phyloP scores from a whole-genome alignment of 768 basidiomycete genomes.

The Clathrus columnatus region DNA sequence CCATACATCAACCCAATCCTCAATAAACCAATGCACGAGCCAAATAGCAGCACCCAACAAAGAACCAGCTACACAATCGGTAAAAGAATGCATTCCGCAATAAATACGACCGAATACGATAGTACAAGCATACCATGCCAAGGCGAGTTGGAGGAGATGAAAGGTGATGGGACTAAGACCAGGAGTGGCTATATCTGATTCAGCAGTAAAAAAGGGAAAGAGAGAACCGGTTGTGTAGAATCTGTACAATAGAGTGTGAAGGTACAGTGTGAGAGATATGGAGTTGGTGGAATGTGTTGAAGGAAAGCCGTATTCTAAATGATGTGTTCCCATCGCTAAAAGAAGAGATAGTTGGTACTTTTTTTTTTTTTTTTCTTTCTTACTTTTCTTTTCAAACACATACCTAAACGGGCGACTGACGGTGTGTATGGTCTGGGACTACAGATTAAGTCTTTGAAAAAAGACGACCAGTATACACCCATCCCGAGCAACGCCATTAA shows the following conservation, averaged over 20 bases:
- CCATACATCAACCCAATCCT: slow-evolving; percentile 33
- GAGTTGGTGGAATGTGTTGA: slow-evolving; percentile 93
- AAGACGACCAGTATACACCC: slow-evolving; percentile 82
- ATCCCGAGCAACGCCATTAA: slow-evolving; percentile 50
- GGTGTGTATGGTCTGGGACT: slow-evolving; percentile 86
- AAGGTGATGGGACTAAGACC: slow-evolving; percentile 30
- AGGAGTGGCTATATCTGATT: not conserved
- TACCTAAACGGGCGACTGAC: slow-evolving; percentile 84
- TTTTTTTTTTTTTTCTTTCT: not conserved
- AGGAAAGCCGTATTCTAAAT: slow-evolving; percentile 91
- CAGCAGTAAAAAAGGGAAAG: slow-evolving; percentile 22
- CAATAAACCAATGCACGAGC: slow-evolving; percentile 31
- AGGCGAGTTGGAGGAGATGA: slow-evolving; percentile 32
- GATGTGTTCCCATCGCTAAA: slow-evolving; percentile 67
- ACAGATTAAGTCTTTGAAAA: slow-evolving; percentile 84
- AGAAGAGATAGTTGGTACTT: not conserved
- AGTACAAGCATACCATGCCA: slow-evolving; percentile 53
- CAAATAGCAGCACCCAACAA: slow-evolving; percentile 62
- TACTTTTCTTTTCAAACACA: slow-evolving; percentile 19
- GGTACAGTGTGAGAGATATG: slow-evolving; percentile 80
- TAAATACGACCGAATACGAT: slow-evolving; percentile 79
- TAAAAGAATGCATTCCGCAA: slow-evolving; percentile 83
- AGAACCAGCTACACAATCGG: slow-evolving; percentile 59
- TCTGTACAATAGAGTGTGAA: slow-evolving; percentile 46
- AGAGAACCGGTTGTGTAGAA: slow-evolving; percentile 31